Base-by-base conservation (phyloP, 2,329 filamentous ascomycete species). In the Lecanicillium sp. region DNA sequence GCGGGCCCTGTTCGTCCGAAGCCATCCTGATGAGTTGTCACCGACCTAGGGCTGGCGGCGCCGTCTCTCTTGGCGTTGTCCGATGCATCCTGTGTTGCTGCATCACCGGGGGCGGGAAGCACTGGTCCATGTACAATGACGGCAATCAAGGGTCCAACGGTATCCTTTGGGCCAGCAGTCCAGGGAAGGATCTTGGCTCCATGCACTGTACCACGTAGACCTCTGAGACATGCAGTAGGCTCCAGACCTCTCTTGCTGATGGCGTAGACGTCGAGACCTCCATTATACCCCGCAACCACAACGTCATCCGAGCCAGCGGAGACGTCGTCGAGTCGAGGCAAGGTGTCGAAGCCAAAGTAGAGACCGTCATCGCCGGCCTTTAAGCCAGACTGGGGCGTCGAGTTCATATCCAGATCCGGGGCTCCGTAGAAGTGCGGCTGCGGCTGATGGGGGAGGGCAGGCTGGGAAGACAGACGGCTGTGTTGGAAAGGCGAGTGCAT, bases 111-210 rank as follows among this genome's bases (percentile, higher is more conserved):
- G 9, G 61, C 54, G 19, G 78, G 77, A 32, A 83, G 55, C 19
- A 83, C 75, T 1, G 87, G 87, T 0, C 90, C 90, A 65, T 95
- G 89, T 4, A 95, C 62, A 14, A 90, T 80, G 15, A 95, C 75
- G 37, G 83, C 90, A 41, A 96, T 76, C 41, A 96, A 72, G 6
- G 90, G 89, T 51, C 84, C 81, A 15, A 79, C 67, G 12, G 74
- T 69, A 8, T 74, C 68, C 27, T 74, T 70, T 46, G 83, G 78
- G 43, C 70, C 69, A 7, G 70, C 64, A 15, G 73, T 78, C 77
- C 84, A 88, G 1, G 87, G 83, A 41, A 96, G 66, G 20, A 96
- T 81, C 65, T 91, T 95, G 47, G 90, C 90, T 54, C 86, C 78
- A 54, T 89, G 73, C 1, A 96, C 87, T 19, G 83, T 83, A 33